Evolutionary conservation across 192 early-diverging fungal genomes (phyloP), one percentile per base, ranked within the genome.

Genomic region (Dissophora globulifera): DNA sequence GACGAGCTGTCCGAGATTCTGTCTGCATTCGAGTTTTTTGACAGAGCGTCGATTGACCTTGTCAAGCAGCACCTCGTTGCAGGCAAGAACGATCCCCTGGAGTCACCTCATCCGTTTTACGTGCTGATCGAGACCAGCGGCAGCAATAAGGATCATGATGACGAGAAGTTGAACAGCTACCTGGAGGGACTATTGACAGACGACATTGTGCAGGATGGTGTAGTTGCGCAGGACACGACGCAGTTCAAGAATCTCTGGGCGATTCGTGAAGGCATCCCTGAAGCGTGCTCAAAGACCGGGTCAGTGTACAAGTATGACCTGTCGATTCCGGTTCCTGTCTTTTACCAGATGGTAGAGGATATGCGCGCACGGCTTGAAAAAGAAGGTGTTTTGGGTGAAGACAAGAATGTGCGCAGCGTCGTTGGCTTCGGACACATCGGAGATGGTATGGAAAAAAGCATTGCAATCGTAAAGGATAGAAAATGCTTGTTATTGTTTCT

Each of bases 11-110:
- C 90, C 51, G 98, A 99, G 81, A 93, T 98, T 48, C 83, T 99
- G 33, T 96, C 94, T n/a, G 98, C 97, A 0, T 99, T 94, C 65
- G 98, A 99, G 81, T 99, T 98, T 69, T 99, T 93, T 88, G 98
- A 99, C 74, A 66, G 59, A 25, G 79, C 76, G 23, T 89, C 90
- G 47, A 83, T 94, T 51, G 66, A 89, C n/a, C 84, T 98, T 10
- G 91, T 95, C 46, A 89, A 94, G 50, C 70, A 88, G 52, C 94
- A 98, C 75, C 72, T 91, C 30, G 78, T 74, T 0, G 64, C 65
- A n/a, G 78, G 81, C 20, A 67, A 83, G 50, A 90, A 93, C 46
- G 86, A 84, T 42, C 91, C 94, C 15, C 84, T 96, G 54, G 78
- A 82, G 20, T 62, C 69, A 4, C 74, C 88, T 26, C 88, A 88